Base-by-base conservation (phyloP, 106 monocot species). In the Platanthera zijinensis region DNA sequence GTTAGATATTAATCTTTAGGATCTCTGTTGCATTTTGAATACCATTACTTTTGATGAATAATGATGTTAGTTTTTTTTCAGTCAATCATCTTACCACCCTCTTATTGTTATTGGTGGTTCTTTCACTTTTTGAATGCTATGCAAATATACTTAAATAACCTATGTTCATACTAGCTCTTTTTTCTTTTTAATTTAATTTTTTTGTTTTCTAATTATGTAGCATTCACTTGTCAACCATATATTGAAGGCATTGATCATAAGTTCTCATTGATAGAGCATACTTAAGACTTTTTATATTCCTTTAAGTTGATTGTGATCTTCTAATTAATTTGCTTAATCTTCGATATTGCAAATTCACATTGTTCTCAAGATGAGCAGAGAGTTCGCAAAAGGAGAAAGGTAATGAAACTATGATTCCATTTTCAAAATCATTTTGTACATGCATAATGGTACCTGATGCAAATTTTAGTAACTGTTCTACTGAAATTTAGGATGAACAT, bases 341-440 rank as follows among this genome's bases (percentile, higher is more conserved):
- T 79, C 88, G 91, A 78, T 76, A 66, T 63, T 45, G 50, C 21
- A 48, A 77, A 74, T 48, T 57, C 39, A 74, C 51, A 71, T 50
- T 73, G 82, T 72, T 80, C 54, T 71, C 54, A 71, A 76, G 75
- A 74, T 39, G 78, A 68, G 64, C 75, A 76, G 78, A 85, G 76
- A 78, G 47, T 50, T 12, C 12, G 70, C 70, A 90, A 87, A 68
- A 92, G 77, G 71, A 89, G 82, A 76, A 89, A 92, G 92, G 92
- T 92, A 89, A 7, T 62, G 3, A 59, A 46, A 67, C 39, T 51
- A n/a, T 68, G 7, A 4, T 14, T 69, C 6, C 28, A 30, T 39
- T 69, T 69, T 47, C 14, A 5, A 15, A n/a, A n/a, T n/a, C n/a
- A n/a, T n/a, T n/a, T n/a, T n/a, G n/a, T n/a, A n/a, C n/a, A n/a